Base-by-base conservation (phyloP, 176 grass and related monocot genomes). In the Triticum timopheevii region DNA sequence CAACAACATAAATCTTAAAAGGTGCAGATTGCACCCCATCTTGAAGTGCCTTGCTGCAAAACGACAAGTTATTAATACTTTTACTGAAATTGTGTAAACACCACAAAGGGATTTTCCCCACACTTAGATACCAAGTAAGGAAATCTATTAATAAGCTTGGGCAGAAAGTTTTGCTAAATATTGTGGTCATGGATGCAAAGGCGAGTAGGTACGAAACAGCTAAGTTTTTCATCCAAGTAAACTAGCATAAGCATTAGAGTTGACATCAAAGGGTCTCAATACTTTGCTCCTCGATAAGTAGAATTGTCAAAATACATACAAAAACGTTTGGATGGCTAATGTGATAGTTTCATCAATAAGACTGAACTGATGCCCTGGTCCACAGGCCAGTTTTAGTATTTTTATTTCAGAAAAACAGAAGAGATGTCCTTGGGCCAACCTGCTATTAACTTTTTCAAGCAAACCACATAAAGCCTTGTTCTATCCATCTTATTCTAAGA, bases 1-100 rank as follows among this genome's bases (percentile, higher is more conserved):
- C 84, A 73, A 95, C 88, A 81, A 90, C 83, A 78, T 93, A 98
- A 85, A 98, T 98, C 89, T 91, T 95, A 88, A 98, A 98, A 78
- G 73, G 20, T 87, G 88, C 73, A 63, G 93, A 92, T 27, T 36
- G 44, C 2, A 68, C 88, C 62, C 95, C 95, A 77, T 93, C 77
- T 83, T 98, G 93, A 84, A 98, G 80, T 83, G 91, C 73, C 81
- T 98, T 98, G 83, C 95, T 98, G 93, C 39, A 58, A 93, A 73
- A 84, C 67, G 45, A 76, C 44, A 84, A 73, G 11, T 33, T 79
- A 90, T 89, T 84, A 92, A 92, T 79, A 85, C 27, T 89, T 70
- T 56, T 28, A 47, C 47, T 16, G 44, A 77, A 83, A 66, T 69
- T 35, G 24, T 64, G 54, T 22, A 8, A 59, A 66, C 25, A 61